Conservation (phyloP, 768 basidiomycete species). For the Termitomyces sp. region DNA sequence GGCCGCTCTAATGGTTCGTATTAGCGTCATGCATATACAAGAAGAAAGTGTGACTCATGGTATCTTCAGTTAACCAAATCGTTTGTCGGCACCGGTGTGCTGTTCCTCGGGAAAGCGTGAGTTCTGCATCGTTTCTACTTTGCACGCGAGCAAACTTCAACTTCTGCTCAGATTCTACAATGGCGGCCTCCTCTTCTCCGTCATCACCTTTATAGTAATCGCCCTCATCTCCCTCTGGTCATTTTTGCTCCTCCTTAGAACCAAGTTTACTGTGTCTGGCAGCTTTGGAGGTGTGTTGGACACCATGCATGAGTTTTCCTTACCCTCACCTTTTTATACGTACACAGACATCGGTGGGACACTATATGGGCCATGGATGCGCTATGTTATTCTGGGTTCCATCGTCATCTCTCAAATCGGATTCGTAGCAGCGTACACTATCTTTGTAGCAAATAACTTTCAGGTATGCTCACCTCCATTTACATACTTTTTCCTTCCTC, state of each 20-base stretch:
- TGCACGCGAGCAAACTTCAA: neutral
- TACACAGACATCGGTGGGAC: constrained; percentile 83
- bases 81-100: constrained; percentile 92
- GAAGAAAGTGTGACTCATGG: neutral
- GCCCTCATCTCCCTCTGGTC: constrained; percentile 88
- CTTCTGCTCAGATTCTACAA: constrained; percentile 72
- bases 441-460: constrained; percentile 92
- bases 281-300: constrained; percentile 75
- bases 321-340: neutral
- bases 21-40: neutral
- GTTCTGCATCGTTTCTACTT: constrained; percentile 18
- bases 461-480: constrained; percentile 30
- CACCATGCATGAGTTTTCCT: constrained; percentile 20
- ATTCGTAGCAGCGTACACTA: constrained; percentile 87
- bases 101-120: constrained; percentile 94
- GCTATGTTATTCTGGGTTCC: constrained; percentile 79
- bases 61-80: constrained; percentile 73
- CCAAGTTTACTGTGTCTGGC: constrained; percentile 85
- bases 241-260: constrained; percentile 84
- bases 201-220: constrained; percentile 70
- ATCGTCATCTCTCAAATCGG: constrained; percentile 89
- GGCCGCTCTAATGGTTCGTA: constrained; percentile 84
- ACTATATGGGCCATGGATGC: constrained; percentile 92
- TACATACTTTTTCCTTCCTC: neutral
- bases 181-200: constrained; percentile 89